A percentile compares a stretch with the other conserved stretches of the same genome.
phyloP scores from a whole-genome alignment of 1,139 yeast species.

The Taiozyma onychis region DNA sequence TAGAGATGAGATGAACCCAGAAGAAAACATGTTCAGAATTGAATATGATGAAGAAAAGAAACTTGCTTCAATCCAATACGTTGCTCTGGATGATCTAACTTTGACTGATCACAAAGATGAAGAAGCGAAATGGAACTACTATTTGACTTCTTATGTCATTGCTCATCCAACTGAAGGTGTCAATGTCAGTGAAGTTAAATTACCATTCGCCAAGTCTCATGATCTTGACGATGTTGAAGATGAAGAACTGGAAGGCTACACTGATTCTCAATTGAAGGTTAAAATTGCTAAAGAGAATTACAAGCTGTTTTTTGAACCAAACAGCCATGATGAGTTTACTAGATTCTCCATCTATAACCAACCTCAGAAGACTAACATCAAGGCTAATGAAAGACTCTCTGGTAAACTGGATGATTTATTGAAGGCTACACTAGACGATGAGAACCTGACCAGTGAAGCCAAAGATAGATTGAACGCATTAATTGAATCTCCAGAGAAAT shows the following conservation, averaged over 20 bases:
- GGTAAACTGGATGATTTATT: conserved; percentile 26
- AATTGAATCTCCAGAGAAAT: conserved; percentile 24
- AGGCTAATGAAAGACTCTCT: conserved; percentile 18
- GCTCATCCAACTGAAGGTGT: conserved; percentile 97
- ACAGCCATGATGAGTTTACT: conserved; percentile 77
- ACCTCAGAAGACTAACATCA: conserved; percentile 9
- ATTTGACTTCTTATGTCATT: conserved; percentile 87
- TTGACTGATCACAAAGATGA: conserved; percentile 68
- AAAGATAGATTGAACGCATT: conserved; percentile 27
- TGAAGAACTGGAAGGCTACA: conserved; percentile 44
- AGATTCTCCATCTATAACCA: conserved; percentile 41
- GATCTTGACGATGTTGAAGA: conserved; percentile 27
- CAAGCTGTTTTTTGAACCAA: conserved; percentile 73
- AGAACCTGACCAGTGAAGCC: conserved; percentile 24
- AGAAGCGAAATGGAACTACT: conserved; percentile 87
- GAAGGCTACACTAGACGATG: conserved; percentile 31
- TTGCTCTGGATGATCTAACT: conserved; percentile 84
- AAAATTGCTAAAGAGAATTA: conserved; percentile 78
- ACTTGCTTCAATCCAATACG: conserved; percentile 70
- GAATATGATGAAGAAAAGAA: conserved; percentile 53
- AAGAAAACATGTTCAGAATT: conserved; percentile 90
- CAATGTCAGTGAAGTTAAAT: conserved; percentile 65
- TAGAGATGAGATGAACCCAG: conserved; percentile 71
- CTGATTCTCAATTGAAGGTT: conserved; percentile 71
- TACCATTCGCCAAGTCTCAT: conserved; percentile 66